Evolutionary conservation across 805 yeast genomes (phyloP).

Genomic region (Candida nitratophila): DNA sequence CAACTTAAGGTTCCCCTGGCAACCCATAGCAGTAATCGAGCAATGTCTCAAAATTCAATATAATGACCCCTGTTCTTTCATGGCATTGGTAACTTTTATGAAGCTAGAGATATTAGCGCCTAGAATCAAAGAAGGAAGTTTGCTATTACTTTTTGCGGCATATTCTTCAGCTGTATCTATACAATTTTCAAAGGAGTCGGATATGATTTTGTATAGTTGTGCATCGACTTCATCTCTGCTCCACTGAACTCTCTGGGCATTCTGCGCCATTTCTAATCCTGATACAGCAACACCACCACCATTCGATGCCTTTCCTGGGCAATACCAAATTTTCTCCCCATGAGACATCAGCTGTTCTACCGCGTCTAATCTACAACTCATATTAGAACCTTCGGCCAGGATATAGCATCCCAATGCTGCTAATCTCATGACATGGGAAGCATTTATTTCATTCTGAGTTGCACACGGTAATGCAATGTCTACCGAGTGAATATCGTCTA

Average conservation of each 20-base stretch:
- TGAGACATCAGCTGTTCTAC: slow-evolving; percentile 86
- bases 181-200: slow-evolving; percentile 87
- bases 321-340: slow-evolving; percentile 83
- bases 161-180: slow-evolving; percentile 74
- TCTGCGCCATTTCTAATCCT: slow-evolving; percentile 99
- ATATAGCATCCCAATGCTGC: slow-evolving; percentile 84
- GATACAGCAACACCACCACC: slow-evolving; percentile 99
- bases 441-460: slow-evolving; percentile 95
- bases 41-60: slow-evolving; percentile 22
- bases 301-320: slow-evolving; percentile 99
- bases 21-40: too few species aligned
- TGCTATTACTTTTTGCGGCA: slow-evolving; percentile 46
- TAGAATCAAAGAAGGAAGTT: slow-evolving; percentile 89
- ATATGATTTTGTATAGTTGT: slow-evolving; percentile 88
- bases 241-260: slow-evolving; percentile 91
- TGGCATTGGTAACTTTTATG: slow-evolving; percentile 96
- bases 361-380: slow-evolving; percentile 98
- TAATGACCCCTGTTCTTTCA: slow-evolving; percentile 93
- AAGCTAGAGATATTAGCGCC: slow-evolving; percentile 99
- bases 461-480: slow-evolving; percentile 98
- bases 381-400: slow-evolving; percentile 98
- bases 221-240: slow-evolving; percentile 86
- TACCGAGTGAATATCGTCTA: slow-evolving; percentile 61
- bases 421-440: slow-evolving; percentile 91
- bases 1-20: too few species aligned